Base-by-base conservation (phyloP, 306 rosid genomes). In the Gastrolobium bilobum region DNA sequence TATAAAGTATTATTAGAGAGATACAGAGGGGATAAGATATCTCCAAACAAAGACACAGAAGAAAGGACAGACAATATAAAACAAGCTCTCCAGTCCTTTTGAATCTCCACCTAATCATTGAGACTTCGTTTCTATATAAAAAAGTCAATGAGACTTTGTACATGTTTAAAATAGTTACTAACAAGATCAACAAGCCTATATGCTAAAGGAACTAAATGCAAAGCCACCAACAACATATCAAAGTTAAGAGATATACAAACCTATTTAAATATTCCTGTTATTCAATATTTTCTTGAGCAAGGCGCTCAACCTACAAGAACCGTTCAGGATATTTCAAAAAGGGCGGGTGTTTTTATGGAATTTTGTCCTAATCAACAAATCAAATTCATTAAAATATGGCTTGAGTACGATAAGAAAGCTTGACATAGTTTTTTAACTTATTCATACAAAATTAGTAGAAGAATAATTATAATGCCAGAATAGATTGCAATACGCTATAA, bases 151-250 rank as follows among this genome's bases (percentile, higher is more conserved):
- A 59, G 31, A 44, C 40, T 43, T 59, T 10, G 33, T 44, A 42
- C 33, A 53, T 74, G 44, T 51, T 60, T 67, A 51, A 74, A 57
- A 68, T n/a, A 60, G 72, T 33, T 54, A 50, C 63, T 37, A 64
- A 74, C 79, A 62, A 69, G 73, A 72, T 65, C 71, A 53, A 62
- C 50, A 69, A 31, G 40, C 70, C 74, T 51, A 14, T 13, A 64
- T 29, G 69, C 75, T 46, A 53, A 53, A 60, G 72, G 52, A 59
- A 40, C 39, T 29, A 29, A 42, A 67, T 14, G 73, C 26, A 4
- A 69, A 69, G 58, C 44, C 65, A 54, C 2, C 0, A 58, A 65
- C 51, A 42, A 60, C n/a, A 34, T 34, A 52, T 33, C 26, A 8
- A 52, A 63, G 53, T 42, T 10, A 52, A 62, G 63, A 76, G 59